Evolutionary conservation across 148 eudicot species (phyloP).

Genomic region (Pharnaceum exiguum): DNA sequence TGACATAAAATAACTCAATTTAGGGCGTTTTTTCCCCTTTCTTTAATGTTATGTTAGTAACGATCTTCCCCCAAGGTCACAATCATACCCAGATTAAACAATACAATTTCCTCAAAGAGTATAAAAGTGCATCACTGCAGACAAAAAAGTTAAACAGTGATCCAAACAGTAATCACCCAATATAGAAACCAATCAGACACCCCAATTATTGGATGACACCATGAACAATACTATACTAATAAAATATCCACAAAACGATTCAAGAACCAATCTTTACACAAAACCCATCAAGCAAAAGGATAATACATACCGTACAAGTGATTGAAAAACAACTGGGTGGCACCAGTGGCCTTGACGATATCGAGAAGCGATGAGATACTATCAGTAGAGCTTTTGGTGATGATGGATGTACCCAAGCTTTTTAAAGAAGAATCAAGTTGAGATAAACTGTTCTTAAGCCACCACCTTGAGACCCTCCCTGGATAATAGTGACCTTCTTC

Average conservation of each 20-base stretch:
- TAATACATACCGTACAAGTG: conserved; percentile 70
- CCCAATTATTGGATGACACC: background rate
- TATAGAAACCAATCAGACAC: conserved; percentile 14
- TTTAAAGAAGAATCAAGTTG: conserved; percentile 81
- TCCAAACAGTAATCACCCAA: background rate
- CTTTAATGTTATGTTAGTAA: too few species aligned
- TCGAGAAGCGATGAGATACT: conserved; percentile 75
- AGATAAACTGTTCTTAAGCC: conserved; percentile 88
- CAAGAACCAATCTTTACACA: too few species aligned
- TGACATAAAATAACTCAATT: too few species aligned
- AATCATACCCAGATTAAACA: conserved; percentile 23
- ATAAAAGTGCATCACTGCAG: background rate
- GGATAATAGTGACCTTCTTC: conserved; percentile 92
- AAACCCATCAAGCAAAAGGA: background rate
- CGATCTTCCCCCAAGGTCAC: background rate
- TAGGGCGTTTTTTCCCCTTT: too few species aligned
- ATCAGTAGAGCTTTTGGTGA: conserved; percentile 88
- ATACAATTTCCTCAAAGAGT: conserved; percentile 17
- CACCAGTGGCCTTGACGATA: conserved; percentile 72
- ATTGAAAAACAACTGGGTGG: conserved; percentile 83
- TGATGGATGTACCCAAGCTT: conserved; percentile 70
- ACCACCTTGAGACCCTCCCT: conserved; percentile 97
- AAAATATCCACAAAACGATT: background rate
- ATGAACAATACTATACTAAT: background rate
- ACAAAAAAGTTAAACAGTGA: background rate